phyloP scores from a whole-genome alignment of 2,329 filamentous ascomycete species.

The Aspergillus flavus region DNA sequence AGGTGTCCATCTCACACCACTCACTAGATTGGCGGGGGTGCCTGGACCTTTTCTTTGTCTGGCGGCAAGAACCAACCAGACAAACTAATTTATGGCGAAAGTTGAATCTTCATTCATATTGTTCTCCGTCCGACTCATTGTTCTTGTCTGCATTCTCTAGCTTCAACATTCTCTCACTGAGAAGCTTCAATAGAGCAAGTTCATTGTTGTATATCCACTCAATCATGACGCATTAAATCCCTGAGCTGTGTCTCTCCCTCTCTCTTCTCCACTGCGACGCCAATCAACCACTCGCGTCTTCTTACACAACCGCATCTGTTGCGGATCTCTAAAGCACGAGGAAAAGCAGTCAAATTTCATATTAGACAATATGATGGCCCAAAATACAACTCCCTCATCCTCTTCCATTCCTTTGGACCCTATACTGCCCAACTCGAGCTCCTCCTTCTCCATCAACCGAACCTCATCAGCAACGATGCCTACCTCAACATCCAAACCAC shows the following conservation, averaged over 20 bases:
- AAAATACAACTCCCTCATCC: not conserved
- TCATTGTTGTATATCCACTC: not conserved
- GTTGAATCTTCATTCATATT: slow-evolving; percentile 5
- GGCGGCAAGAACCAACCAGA: not conserved
- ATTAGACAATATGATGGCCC: not conserved
- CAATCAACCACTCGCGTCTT: not conserved
- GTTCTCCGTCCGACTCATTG: slow-evolving; percentile 7
- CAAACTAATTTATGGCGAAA: not conserved
- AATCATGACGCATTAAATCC: not conserved
- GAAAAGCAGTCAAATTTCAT: not conserved
- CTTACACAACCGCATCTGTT: not conserved
- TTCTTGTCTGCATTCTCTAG: not conserved
- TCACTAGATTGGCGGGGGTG: not conserved
- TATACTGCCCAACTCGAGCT: not conserved
- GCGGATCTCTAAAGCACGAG: not conserved
- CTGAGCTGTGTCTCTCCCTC: not conserved
- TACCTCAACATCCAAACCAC: slow-evolving; percentile 9
- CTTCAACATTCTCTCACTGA: not conserved
- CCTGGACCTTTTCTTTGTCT: not conserved
- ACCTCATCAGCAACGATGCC: slow-evolving; percentile 14
- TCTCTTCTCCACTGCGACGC: not conserved
- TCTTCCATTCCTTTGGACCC: not conserved
- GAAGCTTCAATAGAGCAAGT: not conserved
- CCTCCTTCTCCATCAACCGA: slow-evolving; percentile 14
- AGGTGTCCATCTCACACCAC: not conserved